phyloP scores from a whole-genome alignment of 208 protist species.

The Acanthamoeba royreba region DNA sequence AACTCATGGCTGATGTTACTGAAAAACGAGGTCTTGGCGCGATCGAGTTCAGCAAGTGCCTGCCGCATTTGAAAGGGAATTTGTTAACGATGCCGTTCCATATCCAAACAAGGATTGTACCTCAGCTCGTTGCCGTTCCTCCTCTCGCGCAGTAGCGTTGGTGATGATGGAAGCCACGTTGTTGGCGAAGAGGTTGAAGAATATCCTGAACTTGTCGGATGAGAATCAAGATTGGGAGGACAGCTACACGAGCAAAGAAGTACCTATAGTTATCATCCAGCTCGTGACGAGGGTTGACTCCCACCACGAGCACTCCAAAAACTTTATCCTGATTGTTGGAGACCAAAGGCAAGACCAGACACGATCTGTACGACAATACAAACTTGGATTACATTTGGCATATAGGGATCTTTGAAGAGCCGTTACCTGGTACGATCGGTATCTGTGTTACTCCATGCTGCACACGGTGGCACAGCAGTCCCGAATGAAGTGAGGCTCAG shows the following conservation, averaged over 20 bases:
- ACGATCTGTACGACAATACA: too few relatives aligned
- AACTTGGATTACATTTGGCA: too few relatives aligned
- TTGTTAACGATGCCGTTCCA: neutral
- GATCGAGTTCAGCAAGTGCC: slow-evolving; percentile 52
- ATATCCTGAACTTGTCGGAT: neutral
- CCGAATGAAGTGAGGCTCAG: too few relatives aligned
- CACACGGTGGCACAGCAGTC: too few relatives aligned
- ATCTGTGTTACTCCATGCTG: too few relatives aligned
- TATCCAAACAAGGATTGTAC: neutral
- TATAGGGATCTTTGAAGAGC: too few relatives aligned
- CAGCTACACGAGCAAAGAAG: too few relatives aligned
- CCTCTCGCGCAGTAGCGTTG: neutral
- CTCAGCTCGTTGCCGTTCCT: neutral
- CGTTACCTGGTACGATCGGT: too few relatives aligned
- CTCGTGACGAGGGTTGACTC: neutral
- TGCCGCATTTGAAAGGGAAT: neutral
- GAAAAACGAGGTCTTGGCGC: slow-evolving; percentile 48
- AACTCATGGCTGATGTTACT: slow-evolving; percentile 55
- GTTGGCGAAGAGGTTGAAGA: neutral
- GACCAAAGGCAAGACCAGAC: too few relatives aligned
- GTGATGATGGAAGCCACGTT: neutral
- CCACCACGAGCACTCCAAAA: neutral
- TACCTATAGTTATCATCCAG: neutral
- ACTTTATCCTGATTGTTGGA: too few relatives aligned
- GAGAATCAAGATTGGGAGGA: too few relatives aligned